Evolutionary conservation across 345 rosid genomes (phyloP).

Genomic region (Eucalyptus erythrocorys): DNA sequence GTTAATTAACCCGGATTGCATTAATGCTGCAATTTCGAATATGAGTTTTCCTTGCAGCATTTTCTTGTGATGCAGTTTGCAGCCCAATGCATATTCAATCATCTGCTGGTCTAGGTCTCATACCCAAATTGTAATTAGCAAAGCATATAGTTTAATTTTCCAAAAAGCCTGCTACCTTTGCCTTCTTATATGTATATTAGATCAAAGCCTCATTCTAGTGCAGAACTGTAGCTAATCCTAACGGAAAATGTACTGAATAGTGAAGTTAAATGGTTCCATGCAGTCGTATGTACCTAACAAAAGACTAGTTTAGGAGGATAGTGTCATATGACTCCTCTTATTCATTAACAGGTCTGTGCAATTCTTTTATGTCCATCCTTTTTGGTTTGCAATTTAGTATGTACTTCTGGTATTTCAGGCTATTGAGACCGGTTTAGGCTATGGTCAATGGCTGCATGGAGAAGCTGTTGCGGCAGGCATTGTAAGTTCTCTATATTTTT

Average conservation of each 20-base stretch:
- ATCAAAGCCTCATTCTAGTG: background rate
- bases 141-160: background rate
- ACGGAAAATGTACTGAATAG: background rate
- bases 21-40: background rate
- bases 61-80: background rate
- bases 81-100: background rate
- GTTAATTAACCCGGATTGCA: background rate
- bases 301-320: background rate
- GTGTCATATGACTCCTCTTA: background rate
- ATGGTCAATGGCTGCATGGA: conserved; percentile 97
- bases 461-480: conserved; percentile 99
- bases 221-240: background rate
- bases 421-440: conserved; percentile 87
- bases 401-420: conserved; percentile 40
- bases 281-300: background rate
- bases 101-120: background rate
- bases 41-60: background rate
- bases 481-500: conserved; percentile 22
- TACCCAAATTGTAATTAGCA: background rate
- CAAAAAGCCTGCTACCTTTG: background rate
- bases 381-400: background rate
- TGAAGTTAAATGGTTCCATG: background rate
- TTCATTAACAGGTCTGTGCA: background rate
- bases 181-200: background rate
- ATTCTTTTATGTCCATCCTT: background rate